Base-by-base conservation (phyloP, 441 rosid genomes). In the Corymbia calophylla region DNA sequence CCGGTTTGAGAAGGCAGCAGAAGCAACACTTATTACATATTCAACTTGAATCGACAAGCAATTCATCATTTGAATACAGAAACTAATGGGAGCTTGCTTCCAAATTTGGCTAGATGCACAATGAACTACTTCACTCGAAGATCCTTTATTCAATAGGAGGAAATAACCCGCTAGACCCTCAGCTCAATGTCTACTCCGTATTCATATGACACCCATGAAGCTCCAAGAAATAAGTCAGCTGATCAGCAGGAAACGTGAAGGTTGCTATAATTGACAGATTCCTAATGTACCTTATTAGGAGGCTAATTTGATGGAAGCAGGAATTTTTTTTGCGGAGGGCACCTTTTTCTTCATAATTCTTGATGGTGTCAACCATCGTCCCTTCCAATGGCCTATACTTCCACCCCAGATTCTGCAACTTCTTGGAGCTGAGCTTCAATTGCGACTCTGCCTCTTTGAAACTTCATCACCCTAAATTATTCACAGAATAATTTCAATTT, bases 381-480 rank as follows among this genome's bases (percentile, higher is more conserved):
- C 87, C 62, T 56, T 87, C 88, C n/a, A 91, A 70, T n/a, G 86
- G 80, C 66, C 94, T 91, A 87, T 90, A 92, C 66, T 91, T 94
- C 96, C 97, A 94, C 58, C 95, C 95, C 66, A 94, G 88, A n/a
- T 90, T 91, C 89, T 89, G 90, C 92, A 94, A 77, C 92, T 93
- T 94, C 88, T 87, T 87, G 27, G 95, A 91, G 62, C 92, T 93
- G 86, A 95, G 55, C 80, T 51, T 89, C 60, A 53, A 53, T 44
- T 88, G 48, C 21, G 47, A 77, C 89, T 85, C 90, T 23, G 9
- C 73, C 66, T 87, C 91, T 9, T 9, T 31, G 49, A 88, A 89
- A 53, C 94, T 92, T 21, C 51, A 77, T 44, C 84, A 44, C 84
- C n/a, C 10, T 7, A 51, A 77, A 77, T n/a, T n/a, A 77, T 77